Percentiles rank a stretch among this genome's conserved stretches.
phyloP scores from a whole-genome alignment of 768 basidiomycete species.

The Amanita jacksonii region DNA sequence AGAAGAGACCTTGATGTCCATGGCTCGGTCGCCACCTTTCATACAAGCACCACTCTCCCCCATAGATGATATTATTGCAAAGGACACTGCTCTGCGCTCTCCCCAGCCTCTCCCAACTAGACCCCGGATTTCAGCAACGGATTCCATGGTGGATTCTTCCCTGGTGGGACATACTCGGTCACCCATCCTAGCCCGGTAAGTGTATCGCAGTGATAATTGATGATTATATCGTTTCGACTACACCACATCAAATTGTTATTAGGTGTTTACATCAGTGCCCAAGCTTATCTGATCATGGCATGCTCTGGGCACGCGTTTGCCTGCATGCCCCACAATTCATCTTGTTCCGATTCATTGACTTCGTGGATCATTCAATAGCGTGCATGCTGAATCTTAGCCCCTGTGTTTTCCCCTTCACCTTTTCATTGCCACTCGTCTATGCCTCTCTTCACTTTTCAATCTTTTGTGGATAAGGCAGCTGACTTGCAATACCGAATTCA shows the following conservation, averaged over 20 bases:
- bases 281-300: neutral
- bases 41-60: constrained; percentile 16
- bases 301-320: neutral
- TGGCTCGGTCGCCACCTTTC: constrained; percentile 21
- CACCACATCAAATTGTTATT: no score
- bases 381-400: no score
- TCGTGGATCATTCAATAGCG: neutral
- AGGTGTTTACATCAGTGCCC: no score
- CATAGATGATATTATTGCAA: constrained; percentile 5
- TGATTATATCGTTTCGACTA: no score
- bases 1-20: neutral
- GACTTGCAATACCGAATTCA: constrained; percentile 4
- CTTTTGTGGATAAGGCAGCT: constrained; percentile 7
- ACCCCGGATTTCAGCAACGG: constrained; percentile 10
- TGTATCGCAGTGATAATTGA: neutral
- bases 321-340: neutral
- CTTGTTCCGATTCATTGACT: neutral
- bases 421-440: neutral
- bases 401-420: neutral
- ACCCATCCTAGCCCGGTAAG: constrained; percentile 16
- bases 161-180: constrained; percentile 12
- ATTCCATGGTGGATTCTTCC: neutral
- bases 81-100: constrained; percentile 5
- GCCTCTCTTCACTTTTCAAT: constrained; percentile 7
- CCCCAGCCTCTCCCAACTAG: constrained; percentile 19